A percentile compares a stretch with the other conserved stretches of the same genome.
Conservation (phyloP, 345 rosid species). For the Litchi chinensis region DNA sequence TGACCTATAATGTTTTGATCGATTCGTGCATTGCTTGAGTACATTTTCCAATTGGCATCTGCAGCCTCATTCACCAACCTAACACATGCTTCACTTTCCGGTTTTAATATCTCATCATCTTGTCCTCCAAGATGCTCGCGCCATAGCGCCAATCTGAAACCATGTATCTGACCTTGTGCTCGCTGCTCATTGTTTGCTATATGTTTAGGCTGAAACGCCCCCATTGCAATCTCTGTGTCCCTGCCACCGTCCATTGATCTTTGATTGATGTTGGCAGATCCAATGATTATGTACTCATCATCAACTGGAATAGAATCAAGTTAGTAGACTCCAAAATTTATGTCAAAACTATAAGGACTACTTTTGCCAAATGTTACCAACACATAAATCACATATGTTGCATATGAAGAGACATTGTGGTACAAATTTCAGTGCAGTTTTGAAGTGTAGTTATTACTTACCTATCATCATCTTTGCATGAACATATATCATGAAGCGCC, state of each 20-base stretch:
- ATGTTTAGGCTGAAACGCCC: slow-evolving; percentile 76
- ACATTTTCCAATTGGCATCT: slow-evolving; percentile 44
- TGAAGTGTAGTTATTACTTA: slow-evolving; percentile 1
- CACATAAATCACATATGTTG: not conserved
- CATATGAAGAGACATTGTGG: not conserved
- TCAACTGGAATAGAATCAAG: slow-evolving; percentile 53
- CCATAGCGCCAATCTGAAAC: slow-evolving; percentile 74
- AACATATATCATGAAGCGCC: slow-evolving; percentile 88
- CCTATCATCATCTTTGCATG: slow-evolving; percentile 94
- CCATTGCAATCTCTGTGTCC: slow-evolving; percentile 89
- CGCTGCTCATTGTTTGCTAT: slow-evolving; percentile 28
- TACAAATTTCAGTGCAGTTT: not conserved
- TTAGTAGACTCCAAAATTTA: not conserved
- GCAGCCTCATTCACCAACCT: slow-evolving; percentile 40
- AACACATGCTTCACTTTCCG: slow-evolving; percentile 50
- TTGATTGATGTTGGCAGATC: slow-evolving; percentile 92
- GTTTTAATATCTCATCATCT: slow-evolving; percentile 18
- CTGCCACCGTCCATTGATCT: slow-evolving; percentile 89
- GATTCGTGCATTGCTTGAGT: slow-evolving; percentile 21
- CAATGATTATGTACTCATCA: slow-evolving; percentile 85
- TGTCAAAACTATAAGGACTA: not conserved
- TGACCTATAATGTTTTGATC: slow-evolving; percentile 44
- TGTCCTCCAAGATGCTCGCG: slow-evolving; percentile 47
- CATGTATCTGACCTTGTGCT: slow-evolving; percentile 54
- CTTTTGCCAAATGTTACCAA: no score